Evolutionary conservation across 2,329 filamentous ascomycete species (phyloP).

Genomic region (Sclerotiophoma versabilis): DNA sequence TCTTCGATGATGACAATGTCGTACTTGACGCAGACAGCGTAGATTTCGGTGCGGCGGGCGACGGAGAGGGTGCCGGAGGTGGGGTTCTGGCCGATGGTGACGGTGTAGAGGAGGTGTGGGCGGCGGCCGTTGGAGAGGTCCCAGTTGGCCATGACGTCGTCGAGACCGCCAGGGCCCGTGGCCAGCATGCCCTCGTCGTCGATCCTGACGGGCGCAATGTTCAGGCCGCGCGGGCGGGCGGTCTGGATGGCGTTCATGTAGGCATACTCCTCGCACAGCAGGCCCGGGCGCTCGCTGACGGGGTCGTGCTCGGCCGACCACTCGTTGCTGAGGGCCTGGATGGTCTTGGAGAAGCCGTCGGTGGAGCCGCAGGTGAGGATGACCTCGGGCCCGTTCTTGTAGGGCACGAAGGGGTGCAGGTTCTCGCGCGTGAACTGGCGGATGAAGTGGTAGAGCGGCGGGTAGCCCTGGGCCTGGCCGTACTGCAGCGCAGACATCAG

Average conservation of each 20-base stretch:
- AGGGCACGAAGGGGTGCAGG: slow-evolving; percentile 82
- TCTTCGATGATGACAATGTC: slow-evolving; percentile 93
- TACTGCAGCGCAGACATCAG: slow-evolving; percentile 85
- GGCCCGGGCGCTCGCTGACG: slow-evolving; percentile 72
- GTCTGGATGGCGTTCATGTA: slow-evolving; percentile 80
- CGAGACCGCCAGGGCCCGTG: slow-evolving; percentile 73
- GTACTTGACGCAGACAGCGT: slow-evolving; percentile 79
- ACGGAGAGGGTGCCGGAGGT: slow-evolving; percentile 78
- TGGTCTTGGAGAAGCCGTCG: slow-evolving; percentile 80
- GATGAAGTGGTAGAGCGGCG: slow-evolving; percentile 77
- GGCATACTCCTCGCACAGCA: slow-evolving; percentile 80
- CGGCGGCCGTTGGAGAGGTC: slow-evolving; percentile 74
- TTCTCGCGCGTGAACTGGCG: slow-evolving; percentile 78
- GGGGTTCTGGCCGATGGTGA: slow-evolving; percentile 91
- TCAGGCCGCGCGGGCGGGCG: slow-evolving; percentile 71
- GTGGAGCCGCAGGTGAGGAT: slow-evolving; percentile 83
- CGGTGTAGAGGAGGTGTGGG: slow-evolving; percentile 87
- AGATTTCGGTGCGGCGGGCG: slow-evolving; percentile 77
- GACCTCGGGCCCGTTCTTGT: slow-evolving; percentile 76
- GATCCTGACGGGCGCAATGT: slow-evolving; percentile 75
- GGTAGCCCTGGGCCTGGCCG: slow-evolving; percentile 81
- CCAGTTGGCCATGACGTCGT: slow-evolving; percentile 84
- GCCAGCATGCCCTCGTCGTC: slow-evolving; percentile 83
- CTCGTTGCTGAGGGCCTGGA: slow-evolving; percentile 77
- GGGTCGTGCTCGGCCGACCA: slow-evolving; percentile 76